Evolutionary conservation across 495 filamentous ascomycete species (phyloP).

Genomic region (Cladorrhinum samala): DNA sequence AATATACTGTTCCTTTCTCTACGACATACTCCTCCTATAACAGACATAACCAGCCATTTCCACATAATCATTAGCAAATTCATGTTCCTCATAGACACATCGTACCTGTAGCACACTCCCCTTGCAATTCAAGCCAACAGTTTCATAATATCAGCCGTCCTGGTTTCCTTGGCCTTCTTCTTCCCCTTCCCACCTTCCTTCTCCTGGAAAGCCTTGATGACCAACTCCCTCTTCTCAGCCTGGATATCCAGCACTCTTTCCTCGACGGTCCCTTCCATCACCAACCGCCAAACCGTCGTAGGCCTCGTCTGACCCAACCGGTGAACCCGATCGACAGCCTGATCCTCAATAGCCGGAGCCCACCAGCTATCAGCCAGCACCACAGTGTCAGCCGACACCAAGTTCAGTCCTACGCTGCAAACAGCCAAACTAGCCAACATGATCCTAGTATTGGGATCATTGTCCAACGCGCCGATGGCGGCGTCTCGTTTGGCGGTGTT

Average conservation of each 20-base stretch:
- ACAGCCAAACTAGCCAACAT: constrained; percentile 79
- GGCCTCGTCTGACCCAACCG: constrained; percentile 75
- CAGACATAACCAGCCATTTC: too few species aligned
- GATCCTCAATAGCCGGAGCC: constrained; percentile 90
- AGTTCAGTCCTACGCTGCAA: constrained; percentile 82
- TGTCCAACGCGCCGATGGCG: constrained; percentile 59
- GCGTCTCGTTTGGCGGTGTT: constrained; percentile 57
- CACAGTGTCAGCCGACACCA: constrained; percentile 82
- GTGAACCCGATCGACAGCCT: constrained; percentile 88
- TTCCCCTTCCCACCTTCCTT: constrained; percentile 36
- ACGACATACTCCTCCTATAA: too few species aligned
- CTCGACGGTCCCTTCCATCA: constrained; percentile 83
- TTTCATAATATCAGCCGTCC: constrained; percentile 36
- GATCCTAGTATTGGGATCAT: constrained; percentile 63
- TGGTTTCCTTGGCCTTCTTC: constrained; percentile 35
- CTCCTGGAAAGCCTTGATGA: constrained; percentile 70
- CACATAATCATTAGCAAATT: too few species aligned
- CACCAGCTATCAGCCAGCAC: constrained; percentile 83
- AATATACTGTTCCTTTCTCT: too few species aligned
- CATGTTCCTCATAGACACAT: too few species aligned
- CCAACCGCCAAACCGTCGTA: constrained; percentile 72
- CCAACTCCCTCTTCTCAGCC: constrained; percentile 71
- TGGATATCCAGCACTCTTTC: constrained; percentile 80
- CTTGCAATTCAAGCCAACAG: constrained; percentile 33
- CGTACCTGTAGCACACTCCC: too few species aligned